Conservation (phyloP, 495 filamentous ascomycete species). For the Tuber aestivum region DNA sequence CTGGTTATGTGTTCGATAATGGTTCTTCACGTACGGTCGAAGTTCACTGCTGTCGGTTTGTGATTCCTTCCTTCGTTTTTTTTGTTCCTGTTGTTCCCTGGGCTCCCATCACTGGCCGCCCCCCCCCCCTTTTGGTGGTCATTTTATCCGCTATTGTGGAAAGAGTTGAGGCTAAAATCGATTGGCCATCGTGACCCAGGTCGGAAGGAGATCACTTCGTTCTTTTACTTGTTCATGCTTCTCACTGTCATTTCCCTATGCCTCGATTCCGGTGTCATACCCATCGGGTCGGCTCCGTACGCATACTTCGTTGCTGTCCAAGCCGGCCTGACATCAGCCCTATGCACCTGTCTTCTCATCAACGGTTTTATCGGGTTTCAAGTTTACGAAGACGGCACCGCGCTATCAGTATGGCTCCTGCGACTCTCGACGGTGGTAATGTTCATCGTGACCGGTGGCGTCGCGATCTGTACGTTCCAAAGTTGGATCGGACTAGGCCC, state of each 20-base stretch:
- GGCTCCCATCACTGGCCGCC: background rate
- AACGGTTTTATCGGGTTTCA: conserved; percentile 99
- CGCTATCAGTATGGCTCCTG: conserved; percentile 87
- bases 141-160: conserved; percentile 17
- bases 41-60: conserved; percentile 97
- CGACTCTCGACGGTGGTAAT: conserved; percentile 68
- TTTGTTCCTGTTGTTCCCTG: conserved; percentile 12
- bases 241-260: conserved; percentile 82
- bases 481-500: conserved; percentile 80
- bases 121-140: conserved; percentile 20
- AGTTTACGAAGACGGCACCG: conserved; percentile 97
- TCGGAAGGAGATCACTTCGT: conserved; percentile 93
- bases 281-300: conserved; percentile 69
- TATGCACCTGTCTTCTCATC: conserved; percentile 83
- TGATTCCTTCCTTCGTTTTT: conserved; percentile 25
- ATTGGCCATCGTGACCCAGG: conserved; percentile 52
- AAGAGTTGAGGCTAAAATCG: conserved; percentile 17
- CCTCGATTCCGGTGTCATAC: conserved; percentile 88
- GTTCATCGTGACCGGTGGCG: conserved; percentile 79
- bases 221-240: conserved; percentile 95
- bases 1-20: conserved; percentile 91
- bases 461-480: conserved; percentile 89
- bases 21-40: conserved; percentile 91
- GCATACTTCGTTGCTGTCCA: conserved; percentile 90
- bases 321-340: conserved; percentile 79